Evolutionary conservation across 2,329 filamentous ascomycete genomes (phyloP).

Genomic region (Xylaria sp.): DNA sequence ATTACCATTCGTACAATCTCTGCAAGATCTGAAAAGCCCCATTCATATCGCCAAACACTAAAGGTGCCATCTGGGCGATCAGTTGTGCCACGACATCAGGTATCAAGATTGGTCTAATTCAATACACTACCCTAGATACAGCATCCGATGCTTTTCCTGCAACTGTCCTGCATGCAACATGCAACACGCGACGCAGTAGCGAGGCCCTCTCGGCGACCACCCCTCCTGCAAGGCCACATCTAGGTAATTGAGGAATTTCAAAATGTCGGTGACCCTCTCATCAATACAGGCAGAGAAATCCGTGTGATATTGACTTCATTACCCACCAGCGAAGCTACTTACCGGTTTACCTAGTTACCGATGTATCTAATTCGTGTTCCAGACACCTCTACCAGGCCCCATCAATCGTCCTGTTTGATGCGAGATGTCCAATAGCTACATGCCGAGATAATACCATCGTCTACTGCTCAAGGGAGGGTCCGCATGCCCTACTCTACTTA

Average conservation of each 20-base stretch:
- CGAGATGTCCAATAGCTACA: neutral
- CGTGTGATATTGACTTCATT: neutral
- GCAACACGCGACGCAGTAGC: neutral
- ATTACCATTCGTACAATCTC: slow-evolving; percentile 1
- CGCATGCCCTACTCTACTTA: neutral
- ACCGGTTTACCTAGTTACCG: neutral
- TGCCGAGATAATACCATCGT: neutral
- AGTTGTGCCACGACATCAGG: slow-evolving; percentile 7
- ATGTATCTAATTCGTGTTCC: neutral
- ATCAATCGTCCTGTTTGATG: neutral
- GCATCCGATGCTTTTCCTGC: slow-evolving; percentile 12
- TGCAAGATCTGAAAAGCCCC: slow-evolving; percentile 3
- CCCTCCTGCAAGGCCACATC: neutral
- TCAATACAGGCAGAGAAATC: neutral
- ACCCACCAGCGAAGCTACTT: neutral
- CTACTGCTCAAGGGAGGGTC: neutral
- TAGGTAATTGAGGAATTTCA: neutral
- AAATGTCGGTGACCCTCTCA: slow-evolving; percentile 12
- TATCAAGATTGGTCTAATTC: slow-evolving; percentile 6
- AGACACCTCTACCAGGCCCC: neutral
- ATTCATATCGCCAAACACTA: neutral
- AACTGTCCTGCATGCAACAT: slow-evolving; percentile 9
- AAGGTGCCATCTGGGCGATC: neutral
- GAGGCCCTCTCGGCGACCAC: slow-evolving; percentile 2
- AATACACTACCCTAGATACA: neutral